Conservation (phyloP, 1,284 basidiomycete species). For the Xerocomus minutiporus region DNA sequence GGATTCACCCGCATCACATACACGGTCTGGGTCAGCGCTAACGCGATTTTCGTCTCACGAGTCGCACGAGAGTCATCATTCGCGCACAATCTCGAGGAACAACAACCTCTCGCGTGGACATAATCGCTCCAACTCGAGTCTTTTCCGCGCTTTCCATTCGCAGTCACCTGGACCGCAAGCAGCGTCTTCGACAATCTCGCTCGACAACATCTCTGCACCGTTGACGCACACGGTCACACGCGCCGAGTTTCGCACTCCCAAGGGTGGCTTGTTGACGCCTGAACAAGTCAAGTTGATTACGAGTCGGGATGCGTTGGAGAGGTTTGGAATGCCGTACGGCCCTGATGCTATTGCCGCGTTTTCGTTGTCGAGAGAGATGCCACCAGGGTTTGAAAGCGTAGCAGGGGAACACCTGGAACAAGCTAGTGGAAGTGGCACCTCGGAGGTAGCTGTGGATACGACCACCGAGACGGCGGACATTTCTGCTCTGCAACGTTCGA, state of each 20-base stretch:
- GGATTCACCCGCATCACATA: slow-evolving; percentile 12
- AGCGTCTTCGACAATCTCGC: slow-evolving; percentile 41
- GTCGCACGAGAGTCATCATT: slow-evolving; percentile 26
- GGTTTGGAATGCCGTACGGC: slow-evolving; percentile 51
- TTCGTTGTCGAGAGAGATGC: slow-evolving; percentile 34
- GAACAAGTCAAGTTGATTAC: slow-evolving; percentile 51
- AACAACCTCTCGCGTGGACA: slow-evolving; percentile 15
- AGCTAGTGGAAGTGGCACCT: neutral
- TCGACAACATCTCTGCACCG: slow-evolving; percentile 47
- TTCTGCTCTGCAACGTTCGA: neutral
- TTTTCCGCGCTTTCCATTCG: slow-evolving; percentile 17
- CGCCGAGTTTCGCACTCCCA: slow-evolving; percentile 47
- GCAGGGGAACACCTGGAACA: neutral
- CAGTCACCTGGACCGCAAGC: slow-evolving; percentile 22
- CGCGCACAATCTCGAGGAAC: slow-evolving; percentile 14
- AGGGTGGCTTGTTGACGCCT: slow-evolving; percentile 43
- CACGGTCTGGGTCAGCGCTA: slow-evolving; percentile 17
- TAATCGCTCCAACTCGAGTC: slow-evolving; percentile 36
- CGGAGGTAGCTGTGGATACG: neutral
- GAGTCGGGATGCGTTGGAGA: slow-evolving; percentile 42
- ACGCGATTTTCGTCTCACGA: slow-evolving; percentile 21
- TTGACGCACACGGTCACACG: slow-evolving; percentile 47
- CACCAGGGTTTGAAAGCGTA: slow-evolving; percentile 26
- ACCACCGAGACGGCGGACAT: neutral
- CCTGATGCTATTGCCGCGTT: slow-evolving; percentile 42